Evolutionary conservation across 225 moss, liverwort and hornwort genomes (phyloP).

Genomic region (Marchantia paleacea): DNA sequence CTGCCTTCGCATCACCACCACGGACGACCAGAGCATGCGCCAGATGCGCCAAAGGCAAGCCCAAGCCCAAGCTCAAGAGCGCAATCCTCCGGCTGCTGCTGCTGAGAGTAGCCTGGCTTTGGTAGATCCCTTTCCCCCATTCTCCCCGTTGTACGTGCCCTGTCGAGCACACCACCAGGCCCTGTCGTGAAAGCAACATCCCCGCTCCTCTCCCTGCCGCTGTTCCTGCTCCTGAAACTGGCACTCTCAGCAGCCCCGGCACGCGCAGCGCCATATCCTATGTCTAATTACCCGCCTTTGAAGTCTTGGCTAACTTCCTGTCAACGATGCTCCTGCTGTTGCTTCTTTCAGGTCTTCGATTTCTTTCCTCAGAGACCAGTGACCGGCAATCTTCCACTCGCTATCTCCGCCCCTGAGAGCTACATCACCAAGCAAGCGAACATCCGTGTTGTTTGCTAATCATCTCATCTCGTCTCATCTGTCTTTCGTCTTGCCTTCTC

Average conservation of each 20-base stretch:
- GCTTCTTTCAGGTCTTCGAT: background rate
- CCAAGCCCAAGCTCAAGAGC: conserved; percentile 18
- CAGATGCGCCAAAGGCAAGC: conserved; percentile 17
- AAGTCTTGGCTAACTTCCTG: background rate
- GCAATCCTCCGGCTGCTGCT: conserved; percentile 14
- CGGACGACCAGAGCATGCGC: conserved; percentile 4
- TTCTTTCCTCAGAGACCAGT: background rate
- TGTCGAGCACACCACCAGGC: background rate
- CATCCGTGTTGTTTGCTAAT: no score
- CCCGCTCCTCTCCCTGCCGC: background rate
- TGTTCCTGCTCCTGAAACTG: background rate
- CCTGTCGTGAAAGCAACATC: background rate
- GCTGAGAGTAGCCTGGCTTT: background rate
- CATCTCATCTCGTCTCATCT: no score
- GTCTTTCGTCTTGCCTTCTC: no score
- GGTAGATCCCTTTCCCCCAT: background rate
- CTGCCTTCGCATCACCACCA: conserved; percentile 14
- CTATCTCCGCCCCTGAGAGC: background rate
- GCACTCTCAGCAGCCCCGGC: background rate
- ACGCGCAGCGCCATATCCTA: conserved; percentile 4
- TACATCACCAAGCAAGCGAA: no score
- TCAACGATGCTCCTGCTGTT: background rate
- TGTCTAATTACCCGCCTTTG: background rate
- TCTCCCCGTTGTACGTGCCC: background rate
- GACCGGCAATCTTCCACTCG: background rate